These are phyloP conservation scores for Citrullus mucosospermus DNA, from an alignment of 306 rosid species.

Conservation along the genomic window DNA sequence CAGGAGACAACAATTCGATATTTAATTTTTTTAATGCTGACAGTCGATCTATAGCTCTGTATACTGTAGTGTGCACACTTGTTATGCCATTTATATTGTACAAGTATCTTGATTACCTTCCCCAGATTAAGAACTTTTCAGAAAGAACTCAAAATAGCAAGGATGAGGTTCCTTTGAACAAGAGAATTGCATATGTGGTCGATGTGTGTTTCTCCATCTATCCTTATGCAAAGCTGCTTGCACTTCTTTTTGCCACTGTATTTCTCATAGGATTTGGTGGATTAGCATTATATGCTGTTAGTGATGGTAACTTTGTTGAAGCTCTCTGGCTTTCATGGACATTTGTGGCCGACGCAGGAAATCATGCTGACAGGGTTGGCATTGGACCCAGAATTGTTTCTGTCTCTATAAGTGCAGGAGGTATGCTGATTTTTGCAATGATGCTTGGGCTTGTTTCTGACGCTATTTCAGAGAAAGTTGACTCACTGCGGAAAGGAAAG, in stretches of 20 bases:
- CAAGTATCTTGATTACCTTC: slow-evolving; percentile 67
- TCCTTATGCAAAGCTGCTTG: slow-evolving; percentile 91
- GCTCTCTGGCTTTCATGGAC: slow-evolving; percentile 99
- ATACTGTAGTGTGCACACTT: slow-evolving; percentile 46
- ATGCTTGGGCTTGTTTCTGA: slow-evolving; percentile 96
- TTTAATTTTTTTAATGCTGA: slow-evolving; percentile 23
- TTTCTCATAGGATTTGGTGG: slow-evolving; percentile 93
- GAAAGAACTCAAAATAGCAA: slow-evolving; percentile 45
- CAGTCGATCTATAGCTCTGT: slow-evolving; percentile 59
- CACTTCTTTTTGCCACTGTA: slow-evolving; percentile 85
- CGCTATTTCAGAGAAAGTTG: slow-evolving; percentile 95
- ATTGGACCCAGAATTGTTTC: slow-evolving; percentile 93
- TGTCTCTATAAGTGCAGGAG: slow-evolving; percentile 92
- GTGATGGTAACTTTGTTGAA: slow-evolving; percentile 75
- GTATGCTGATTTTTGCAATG: slow-evolving; percentile 98
- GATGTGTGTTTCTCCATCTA: slow-evolving; percentile 90
- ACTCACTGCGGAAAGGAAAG: slow-evolving; percentile 93
- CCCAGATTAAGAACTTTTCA: slow-evolving; percentile 38
- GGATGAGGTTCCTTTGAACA: slow-evolving; percentile 79
- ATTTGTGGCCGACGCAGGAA: slow-evolving; percentile 90
- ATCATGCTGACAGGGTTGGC: slow-evolving; percentile 94
- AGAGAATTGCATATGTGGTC: slow-evolving; percentile 81
- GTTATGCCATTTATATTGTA: slow-evolving; percentile 54
- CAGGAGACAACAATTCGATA: slow-evolving; percentile 10
- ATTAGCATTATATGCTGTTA: slow-evolving; percentile 82